Conservation (phyloP, 805 yeast species). For the Zygoascus flipseniorum region DNA sequence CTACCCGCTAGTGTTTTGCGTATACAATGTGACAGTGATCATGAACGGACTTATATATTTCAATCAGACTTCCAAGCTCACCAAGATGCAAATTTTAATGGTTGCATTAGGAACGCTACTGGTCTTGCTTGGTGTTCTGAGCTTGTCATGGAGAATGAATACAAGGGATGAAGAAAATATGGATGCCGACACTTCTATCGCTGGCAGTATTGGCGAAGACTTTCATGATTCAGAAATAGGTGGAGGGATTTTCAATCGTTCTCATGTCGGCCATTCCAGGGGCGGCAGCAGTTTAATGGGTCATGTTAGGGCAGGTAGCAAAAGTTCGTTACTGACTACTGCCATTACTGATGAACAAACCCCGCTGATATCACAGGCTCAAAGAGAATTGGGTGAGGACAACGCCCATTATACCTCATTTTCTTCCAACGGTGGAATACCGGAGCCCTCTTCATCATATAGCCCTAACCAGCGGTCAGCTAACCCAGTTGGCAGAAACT, state of each 20-base stretch:
- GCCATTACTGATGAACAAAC: conserved; percentile 3
- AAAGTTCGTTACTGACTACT: neutral
- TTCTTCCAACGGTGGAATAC: conserved; percentile 11
- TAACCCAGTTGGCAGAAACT: conserved; percentile 24
- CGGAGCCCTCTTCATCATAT: conserved; percentile 18
- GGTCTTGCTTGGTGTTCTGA: conserved; percentile 51
- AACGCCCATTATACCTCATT: conserved; percentile 23
- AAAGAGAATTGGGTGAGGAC: conserved; percentile 1
- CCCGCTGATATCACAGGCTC: conserved; percentile 4
- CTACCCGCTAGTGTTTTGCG: conserved; percentile 79
- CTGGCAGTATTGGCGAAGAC: neutral
- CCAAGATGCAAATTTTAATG: conserved; percentile 29
- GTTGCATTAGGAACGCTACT: conserved; percentile 42
- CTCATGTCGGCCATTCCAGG: neutral
- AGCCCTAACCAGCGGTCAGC: conserved; percentile 12
- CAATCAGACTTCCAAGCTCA: conserved; percentile 39
- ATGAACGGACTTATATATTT: conserved; percentile 56
- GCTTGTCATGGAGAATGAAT: conserved; percentile 35
- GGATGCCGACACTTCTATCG: neutral
- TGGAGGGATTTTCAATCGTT: neutral
- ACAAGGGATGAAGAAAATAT: neutral
- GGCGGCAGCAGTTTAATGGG: neutral
- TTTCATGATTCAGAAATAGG: neutral
- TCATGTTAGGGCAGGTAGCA: neutral
- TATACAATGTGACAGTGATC: conserved; percentile 64